These are phyloP conservation scores for Curvularia hawaiiensis DNA, from an alignment of 2,329 filamentous ascomycete species.

Conservation along the genomic window DNA sequence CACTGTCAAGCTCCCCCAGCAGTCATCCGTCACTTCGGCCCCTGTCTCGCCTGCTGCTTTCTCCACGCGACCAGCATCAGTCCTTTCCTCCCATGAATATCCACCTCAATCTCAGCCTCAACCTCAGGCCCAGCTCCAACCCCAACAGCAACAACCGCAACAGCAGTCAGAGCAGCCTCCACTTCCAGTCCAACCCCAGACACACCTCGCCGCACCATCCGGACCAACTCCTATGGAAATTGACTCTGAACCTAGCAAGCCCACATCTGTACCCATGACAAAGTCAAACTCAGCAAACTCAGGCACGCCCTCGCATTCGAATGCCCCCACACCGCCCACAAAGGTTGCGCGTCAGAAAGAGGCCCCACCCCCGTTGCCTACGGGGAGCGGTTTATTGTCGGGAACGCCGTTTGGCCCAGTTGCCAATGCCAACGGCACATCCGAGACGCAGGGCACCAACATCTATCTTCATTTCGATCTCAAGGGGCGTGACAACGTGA, in stretches of 20 bases:
- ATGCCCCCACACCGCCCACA: slow-evolving; percentile 59
- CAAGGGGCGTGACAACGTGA: slow-evolving; percentile 81
- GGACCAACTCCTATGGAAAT: slow-evolving; percentile 45
- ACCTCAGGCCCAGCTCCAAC: slow-evolving; percentile 19
- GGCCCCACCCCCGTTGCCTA: slow-evolving; percentile 60
- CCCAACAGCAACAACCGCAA: slow-evolving; percentile 13
- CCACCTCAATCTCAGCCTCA: slow-evolving; percentile 26
- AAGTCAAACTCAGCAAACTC: slow-evolving; percentile 41
- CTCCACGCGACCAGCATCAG: slow-evolving; percentile 31
- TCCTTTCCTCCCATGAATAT: slow-evolving; percentile 38
- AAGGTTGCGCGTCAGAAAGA: slow-evolving; percentile 63
- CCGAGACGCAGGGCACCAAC: slow-evolving; percentile 61
- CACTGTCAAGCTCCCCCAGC: slow-evolving; percentile 41
- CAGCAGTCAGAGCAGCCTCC: slow-evolving; percentile 21
- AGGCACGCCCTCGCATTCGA: slow-evolving; percentile 52
- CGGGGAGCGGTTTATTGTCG: slow-evolving; percentile 68
- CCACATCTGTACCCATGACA: slow-evolving; percentile 38
- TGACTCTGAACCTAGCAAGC: slow-evolving; percentile 39
- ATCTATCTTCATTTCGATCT: slow-evolving; percentile 86
- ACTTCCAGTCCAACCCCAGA: slow-evolving; percentile 11
- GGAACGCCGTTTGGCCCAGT: slow-evolving; percentile 64
- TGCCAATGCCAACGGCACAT: slow-evolving; percentile 51
- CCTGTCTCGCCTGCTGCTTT: slow-evolving; percentile 47
- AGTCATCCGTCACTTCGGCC: slow-evolving; percentile 46
- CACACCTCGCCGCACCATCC: slow-evolving; percentile 19